These are phyloP conservation scores for Immersiella caudata DNA, from an alignment of 495 filamentous ascomycete species.

Conservation along the genomic window DNA sequence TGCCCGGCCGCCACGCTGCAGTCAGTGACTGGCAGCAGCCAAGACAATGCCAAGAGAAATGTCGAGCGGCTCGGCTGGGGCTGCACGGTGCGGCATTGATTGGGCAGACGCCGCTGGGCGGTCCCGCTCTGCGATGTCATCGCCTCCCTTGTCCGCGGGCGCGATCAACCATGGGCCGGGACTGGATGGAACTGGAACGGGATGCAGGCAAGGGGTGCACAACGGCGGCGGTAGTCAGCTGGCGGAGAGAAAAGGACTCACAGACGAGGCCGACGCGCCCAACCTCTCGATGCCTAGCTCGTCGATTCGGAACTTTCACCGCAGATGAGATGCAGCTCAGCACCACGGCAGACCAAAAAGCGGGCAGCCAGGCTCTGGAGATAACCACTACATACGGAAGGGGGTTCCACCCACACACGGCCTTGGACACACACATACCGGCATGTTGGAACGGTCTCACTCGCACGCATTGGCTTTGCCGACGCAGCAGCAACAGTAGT, in stretches of 20 bases:
- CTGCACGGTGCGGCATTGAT: neutral
- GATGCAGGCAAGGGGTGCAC: neutral
- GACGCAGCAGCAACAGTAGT: neutral
- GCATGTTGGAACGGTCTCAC: slow-evolving; percentile 9
- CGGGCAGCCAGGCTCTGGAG: neutral
- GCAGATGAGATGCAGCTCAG: neutral
- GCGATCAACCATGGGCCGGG: neutral
- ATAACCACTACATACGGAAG: neutral
- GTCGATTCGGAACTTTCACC: neutral
- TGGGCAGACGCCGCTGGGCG: neutral
- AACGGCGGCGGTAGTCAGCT: neutral
- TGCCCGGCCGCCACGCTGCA: slow-evolving; percentile 8
- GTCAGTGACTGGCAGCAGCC: slow-evolving; percentile 6
- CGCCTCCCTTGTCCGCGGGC: neutral
- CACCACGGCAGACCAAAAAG: neutral
- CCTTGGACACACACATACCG: neutral
- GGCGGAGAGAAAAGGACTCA: neutral
- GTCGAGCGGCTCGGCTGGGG: neutral
- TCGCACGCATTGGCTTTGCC: slow-evolving; percentile 5
- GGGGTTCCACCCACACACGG: neutral
- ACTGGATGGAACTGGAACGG: neutral
- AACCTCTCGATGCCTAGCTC: neutral
- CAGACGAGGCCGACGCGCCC: neutral
- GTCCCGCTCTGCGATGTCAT: slow-evolving; percentile 5
- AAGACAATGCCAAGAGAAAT: slow-evolving; percentile 2